Conservation (phyloP, 2,329 filamentous ascomycete species). For the Aspergillus viridinutans region DNA sequence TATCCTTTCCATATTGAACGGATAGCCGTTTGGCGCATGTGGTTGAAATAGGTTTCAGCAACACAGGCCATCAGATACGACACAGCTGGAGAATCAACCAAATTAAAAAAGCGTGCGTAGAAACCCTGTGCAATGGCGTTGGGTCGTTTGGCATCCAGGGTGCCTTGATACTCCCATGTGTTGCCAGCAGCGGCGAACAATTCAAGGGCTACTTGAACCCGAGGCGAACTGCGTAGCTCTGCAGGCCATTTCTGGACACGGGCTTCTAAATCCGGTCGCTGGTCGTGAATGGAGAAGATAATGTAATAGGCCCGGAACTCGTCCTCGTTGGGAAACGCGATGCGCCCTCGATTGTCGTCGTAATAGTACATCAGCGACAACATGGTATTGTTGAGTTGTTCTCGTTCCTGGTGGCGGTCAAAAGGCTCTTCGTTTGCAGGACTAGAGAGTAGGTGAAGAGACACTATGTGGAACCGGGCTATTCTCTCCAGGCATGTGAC, state of each 20-base stretch:
- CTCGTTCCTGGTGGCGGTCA: slow-evolving; percentile 57
- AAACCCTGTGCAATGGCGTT: slow-evolving; percentile 56
- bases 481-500: slow-evolving; percentile 61
- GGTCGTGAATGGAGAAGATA: slow-evolving; percentile 51
- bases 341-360: slow-evolving; percentile 49
- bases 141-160: slow-evolving; percentile 45
- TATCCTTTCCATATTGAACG: slow-evolving; percentile 53
- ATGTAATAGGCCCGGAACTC: slow-evolving; percentile 63
- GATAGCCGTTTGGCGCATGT: slow-evolving; percentile 54
- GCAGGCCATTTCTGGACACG: slow-evolving; percentile 54
- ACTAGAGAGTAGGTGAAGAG: slow-evolving; percentile 56
- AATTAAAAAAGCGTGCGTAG: slow-evolving; percentile 54
- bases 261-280: slow-evolving; percentile 53
- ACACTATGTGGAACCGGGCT: slow-evolving; percentile 60
- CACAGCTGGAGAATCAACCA: slow-evolving; percentile 51
- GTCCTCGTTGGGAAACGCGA: slow-evolving; percentile 54
- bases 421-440: slow-evolving; percentile 51
- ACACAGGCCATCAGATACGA: slow-evolving; percentile 63
- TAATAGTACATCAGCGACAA: slow-evolving; percentile 60
- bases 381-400: slow-evolving; percentile 61
- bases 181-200: slow-evolving; percentile 55
- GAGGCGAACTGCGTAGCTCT: slow-evolving; percentile 47
- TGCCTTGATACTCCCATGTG: slow-evolving; percentile 49
- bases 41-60: slow-evolving; percentile 59
- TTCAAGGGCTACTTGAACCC: slow-evolving; percentile 54